Evolutionary conservation across 176 grass and related monocot species (phyloP), one percentile per base, ranked within the genome.

Genomic region (Puya raimondii): DNA sequence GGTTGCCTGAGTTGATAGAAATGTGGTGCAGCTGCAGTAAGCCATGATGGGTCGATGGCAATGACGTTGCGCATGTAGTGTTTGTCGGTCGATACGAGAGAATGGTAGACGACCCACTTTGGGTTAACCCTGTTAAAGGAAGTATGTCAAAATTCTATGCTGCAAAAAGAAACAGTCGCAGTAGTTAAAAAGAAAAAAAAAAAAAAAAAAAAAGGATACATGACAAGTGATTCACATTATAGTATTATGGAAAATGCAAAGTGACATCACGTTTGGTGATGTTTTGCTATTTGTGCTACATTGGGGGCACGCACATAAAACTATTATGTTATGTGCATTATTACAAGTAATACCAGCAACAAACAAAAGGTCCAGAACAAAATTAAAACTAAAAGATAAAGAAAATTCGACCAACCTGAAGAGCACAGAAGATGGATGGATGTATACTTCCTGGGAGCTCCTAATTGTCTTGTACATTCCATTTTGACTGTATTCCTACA

Each of bases 391-490:
- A n/a, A 2, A 10, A 12, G 2, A 78, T 75, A 78, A 53, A 33
- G 16, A 58, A 58, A 18, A 18, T 5, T 42, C 73, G 72, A 81
- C 73, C 76, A 74, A 92, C 93, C 89, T 89, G 79, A 96, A 96
- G 65, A 96, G 86, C 65, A 92, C 89, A 50, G 93, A 96, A 81
- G 93, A 96, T 76, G 93, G 93, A 85, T 96, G 93, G 17, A 96
- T 96, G 68, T 89, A 96, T 42, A 96, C 89, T 96, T 96, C 93
- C 79, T 92, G 88, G 50, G 81, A 89, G 63, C 88, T 92, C 74
- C 86, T 89, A 73, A 90, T 70, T 57, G 88, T 96, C 78, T 92
- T 96, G 72, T 96, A 96, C 89, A 90, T 69, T 49, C 93, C 93
- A 64, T 92, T 92, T 66, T 88, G 79, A 65, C 93, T 82, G 64